Evolutionary conservation across 139 green algal genomes (phyloP), one percentile per base, ranked within the genome.

Genomic region (Dunaliella primolecta): DNA sequence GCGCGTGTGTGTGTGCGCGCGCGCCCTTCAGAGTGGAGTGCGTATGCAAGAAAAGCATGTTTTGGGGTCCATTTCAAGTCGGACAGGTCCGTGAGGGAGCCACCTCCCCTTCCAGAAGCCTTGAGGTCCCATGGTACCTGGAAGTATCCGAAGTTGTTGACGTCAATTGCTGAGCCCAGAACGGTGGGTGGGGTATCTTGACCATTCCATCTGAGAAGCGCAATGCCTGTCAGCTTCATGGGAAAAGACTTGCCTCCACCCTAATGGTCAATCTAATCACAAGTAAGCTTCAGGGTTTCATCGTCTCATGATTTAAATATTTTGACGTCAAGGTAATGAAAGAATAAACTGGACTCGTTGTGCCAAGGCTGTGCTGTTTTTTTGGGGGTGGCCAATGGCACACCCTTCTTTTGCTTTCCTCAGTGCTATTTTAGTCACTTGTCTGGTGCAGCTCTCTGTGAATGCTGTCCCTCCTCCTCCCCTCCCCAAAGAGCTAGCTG

Each of bases 101-200:
- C 56, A 21, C 56, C 56, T 29, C 56, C 56, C 56, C 56, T 21
- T 21, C 56, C 15, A 15, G 20, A 72, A 72, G 21, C 56, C 15
- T 15, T 21, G 21, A 72, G 79, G 20, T 75, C 23, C 32, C 64
- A 79, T 29, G 80, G 33, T 92, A 77, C 85, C 88, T 98, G 94
- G 80, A 99, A 99, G 88, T 96, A 99, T 1, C 97, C 97, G 85
- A 99, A 99, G 38, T 92, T 93, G 21, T 85, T 94, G 21, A 99
- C 87, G 83, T 99, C 97, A 25, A 88, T 88, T 0, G 93, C 95
- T 25, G 93, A 88, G 1, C 95, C 97, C 21, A 99, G 85, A 30
- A 96, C 84, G 2, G 89, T 82, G 0, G 96, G 92, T 1, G 96
- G 92, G 2, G 84, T 85, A 3, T 94, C 91, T 3, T 95, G 92